Conservation (phyloP, 78 protist species). For the Abeoforma whisleri region DNA sequence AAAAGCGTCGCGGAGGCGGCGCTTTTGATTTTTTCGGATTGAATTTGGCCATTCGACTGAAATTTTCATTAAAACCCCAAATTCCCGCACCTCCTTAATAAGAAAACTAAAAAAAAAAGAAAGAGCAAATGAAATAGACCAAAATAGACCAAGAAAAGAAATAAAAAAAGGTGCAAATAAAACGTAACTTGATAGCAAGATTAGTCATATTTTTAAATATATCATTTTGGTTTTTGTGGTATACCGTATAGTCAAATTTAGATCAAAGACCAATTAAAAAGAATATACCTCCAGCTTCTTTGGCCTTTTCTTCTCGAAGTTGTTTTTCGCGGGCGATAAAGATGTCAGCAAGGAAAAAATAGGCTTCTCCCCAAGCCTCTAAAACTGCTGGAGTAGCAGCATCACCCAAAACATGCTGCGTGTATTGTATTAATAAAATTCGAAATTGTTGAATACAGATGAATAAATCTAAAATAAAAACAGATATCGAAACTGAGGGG, state of each 20-base stretch:
- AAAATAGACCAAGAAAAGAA: neutral
- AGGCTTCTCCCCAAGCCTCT: neutral
- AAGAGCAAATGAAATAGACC: neutral
- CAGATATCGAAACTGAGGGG: too few relatives aligned
- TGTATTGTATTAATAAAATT: too few relatives aligned
- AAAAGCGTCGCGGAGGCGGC: too few relatives aligned
- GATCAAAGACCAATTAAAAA: too few relatives aligned
- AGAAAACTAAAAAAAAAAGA: neutral
- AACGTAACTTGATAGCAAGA: neutral
- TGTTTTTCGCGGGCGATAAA: neutral
- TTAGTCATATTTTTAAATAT: neutral
- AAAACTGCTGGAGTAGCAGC: neutral
- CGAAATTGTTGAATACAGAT: too few relatives aligned
- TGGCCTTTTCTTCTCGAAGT: constrained; percentile 2
- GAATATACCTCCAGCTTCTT: neutral
- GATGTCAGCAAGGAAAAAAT: neutral
- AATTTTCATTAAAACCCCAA: too few relatives aligned
- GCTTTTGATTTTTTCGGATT: too few relatives aligned
- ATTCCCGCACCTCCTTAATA: too few relatives aligned
- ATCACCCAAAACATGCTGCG: neutral
- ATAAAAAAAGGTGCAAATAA: neutral
- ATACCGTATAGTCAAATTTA: neutral
- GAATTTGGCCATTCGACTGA: too few relatives aligned
- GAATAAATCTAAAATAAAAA: too few relatives aligned
- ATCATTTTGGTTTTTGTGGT: neutral